Evolutionary conservation across 2,329 filamentous ascomycete species (phyloP), one percentile per base, ranked within the genome.

Genomic region (Penicillium sp.): DNA sequence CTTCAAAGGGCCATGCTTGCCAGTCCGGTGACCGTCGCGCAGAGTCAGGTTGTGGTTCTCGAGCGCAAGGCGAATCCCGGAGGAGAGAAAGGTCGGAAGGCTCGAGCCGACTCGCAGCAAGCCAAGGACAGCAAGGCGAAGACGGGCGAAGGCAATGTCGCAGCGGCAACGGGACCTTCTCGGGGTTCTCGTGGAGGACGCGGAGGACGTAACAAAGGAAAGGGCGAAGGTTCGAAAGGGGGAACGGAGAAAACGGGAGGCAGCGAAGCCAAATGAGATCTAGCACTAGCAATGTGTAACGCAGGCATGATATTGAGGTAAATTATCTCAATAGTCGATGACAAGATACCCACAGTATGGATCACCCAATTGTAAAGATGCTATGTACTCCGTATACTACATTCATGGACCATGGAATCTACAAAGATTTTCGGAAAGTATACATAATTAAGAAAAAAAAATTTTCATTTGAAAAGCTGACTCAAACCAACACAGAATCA

Each of bases 31-130:
- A 74, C 85, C 16, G 84, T 97, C 9, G 90, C 86, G 0, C 86
- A 94, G 64, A 89, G 87, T 6, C 84, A 85, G 8, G 88, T 97
- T 1, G 87, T 94, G 54, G 86, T 97, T 1, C 72, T 95, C 20
- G 90, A 95, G 70, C 59, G 69, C 44, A 71, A 70, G 50, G 56
- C 54, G 11, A 68, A 65, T 18, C 62, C 65, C 0, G 58, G 60
- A 3, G 58, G 52, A 3, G 65, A 68, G 42, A 68, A 66, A 40
- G 46, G 56, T 1, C 62, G 62, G 3, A 67, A 67, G 46, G 60
- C 56, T 20, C 63, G 62, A 20, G 50, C 52, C 29, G 63, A 65
- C 18, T 18, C 53, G 13, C 51, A 55, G 36, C 18, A 56, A 54
- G 27, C 41, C 6, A 59, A 57, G 41, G 24, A 38, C 6, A 36